Evolutionary conservation across 139 green algal species (phyloP).

Genomic region (Diplosphaera chodatii): DNA sequence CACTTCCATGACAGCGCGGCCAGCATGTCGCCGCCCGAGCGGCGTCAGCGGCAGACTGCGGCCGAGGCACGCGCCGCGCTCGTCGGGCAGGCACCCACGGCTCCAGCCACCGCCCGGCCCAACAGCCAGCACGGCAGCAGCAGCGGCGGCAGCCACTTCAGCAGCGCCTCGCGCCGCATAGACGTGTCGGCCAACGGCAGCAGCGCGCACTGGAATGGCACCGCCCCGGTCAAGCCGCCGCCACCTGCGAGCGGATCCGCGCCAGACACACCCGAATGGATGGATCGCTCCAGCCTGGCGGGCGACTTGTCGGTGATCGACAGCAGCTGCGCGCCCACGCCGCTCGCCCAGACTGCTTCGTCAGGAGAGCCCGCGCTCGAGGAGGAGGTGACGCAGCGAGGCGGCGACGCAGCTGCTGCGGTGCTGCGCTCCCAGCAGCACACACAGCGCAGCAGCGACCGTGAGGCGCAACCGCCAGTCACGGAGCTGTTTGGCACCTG

Average conservation of each 20-base stretch:
- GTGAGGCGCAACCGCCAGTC: no score
- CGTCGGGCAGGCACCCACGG: no score
- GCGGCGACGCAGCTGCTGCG: background rate
- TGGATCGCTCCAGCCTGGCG: background rate
- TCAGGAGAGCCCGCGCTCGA: background rate
- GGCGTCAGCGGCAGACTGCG: background rate
- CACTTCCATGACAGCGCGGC: constrained; percentile 9
- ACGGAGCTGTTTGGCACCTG: constrained; percentile 8
- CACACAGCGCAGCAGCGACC: background rate
- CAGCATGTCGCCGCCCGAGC: constrained; percentile 3
- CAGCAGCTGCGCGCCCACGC: background rate
- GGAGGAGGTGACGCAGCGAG: background rate
- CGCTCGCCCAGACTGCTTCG: background rate
- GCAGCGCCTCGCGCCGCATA: background rate
- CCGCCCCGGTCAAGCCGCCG: background rate
- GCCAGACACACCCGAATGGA: background rate
- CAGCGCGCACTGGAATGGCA: background rate
- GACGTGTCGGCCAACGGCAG: background rate
- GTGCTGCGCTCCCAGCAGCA: background rate
- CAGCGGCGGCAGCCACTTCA: background rate
- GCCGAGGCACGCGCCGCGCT: no score
- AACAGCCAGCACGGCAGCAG: background rate
- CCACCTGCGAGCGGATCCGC: background rate
- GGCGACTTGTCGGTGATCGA: background rate
- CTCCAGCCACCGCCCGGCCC: background rate